Conservation (phyloP, 148 eudicot species). For the Chenopodium album region DNA sequence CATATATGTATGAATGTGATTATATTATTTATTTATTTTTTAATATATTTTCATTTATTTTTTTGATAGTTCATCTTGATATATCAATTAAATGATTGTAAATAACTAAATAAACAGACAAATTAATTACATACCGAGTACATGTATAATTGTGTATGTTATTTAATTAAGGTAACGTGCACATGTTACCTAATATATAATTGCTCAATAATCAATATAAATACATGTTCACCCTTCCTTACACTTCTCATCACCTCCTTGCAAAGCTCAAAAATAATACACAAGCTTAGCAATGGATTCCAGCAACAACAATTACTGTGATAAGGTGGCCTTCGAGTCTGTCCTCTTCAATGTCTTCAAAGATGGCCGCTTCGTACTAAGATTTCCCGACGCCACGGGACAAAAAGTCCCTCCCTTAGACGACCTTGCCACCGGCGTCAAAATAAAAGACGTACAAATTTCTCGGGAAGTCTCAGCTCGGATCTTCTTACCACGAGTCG, state of each 20-base stretch:
- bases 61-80: no score
- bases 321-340: not conserved
- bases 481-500: slow-evolving; percentile 20
- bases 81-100: no score
- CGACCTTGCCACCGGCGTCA: slow-evolving; percentile 29
- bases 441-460: slow-evolving; percentile 1
- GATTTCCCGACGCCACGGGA: not conserved
- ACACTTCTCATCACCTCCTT: not conserved
- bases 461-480: slow-evolving; percentile 25
- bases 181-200: no score
- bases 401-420: slow-evolving; percentile 24
- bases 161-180: no score
- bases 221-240: no score
- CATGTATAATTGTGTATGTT: no score
- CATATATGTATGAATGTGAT: no score
- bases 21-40: no score
- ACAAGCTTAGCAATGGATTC: not conserved
- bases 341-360: slow-evolving; percentile 36
- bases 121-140: no score
- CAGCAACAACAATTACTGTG: not conserved
- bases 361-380: slow-evolving; percentile 28
- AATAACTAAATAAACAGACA: no score
- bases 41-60: no score
- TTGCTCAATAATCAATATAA: no score
- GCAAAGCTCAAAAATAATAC: not conserved